Base-by-base conservation (phyloP, 371 early-diverging fungal species). In the Mucor ambiguus region DNA sequence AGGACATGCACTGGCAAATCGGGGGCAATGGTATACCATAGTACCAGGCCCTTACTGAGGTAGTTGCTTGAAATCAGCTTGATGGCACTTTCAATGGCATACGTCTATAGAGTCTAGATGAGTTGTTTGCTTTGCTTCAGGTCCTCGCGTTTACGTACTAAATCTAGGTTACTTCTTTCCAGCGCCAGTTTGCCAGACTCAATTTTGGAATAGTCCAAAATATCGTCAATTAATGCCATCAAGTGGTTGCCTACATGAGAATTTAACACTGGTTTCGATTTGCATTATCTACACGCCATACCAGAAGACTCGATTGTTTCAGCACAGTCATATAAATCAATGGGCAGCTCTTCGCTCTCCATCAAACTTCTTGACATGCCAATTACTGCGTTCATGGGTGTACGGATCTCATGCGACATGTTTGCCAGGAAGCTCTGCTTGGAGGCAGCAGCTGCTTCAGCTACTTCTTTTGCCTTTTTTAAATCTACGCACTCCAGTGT, bases 361-460 rank as follows among this genome's bases (percentile, higher is more conserved):
- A 82, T 78, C 14, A 87, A 60, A 14, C 81, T 66, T 3, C 83
- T 79, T 33, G 85, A 73, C 87, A 87, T 87, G 48, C 85, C 87
- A 61, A 84, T 83, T 43, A 87, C 85, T 44, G 85, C 87, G 46
- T 83, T 81, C 66, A 87, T 85, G 5, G 85, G 87, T 18, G 82
- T 82, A 0, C 79, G 74, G 37, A 82, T 69, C 41, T 87, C 87
- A 63, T 87, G 87, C 4, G 87, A 86, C 82, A 86, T 86, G 58
- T 85, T 86, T 60, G 87, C 87, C 63, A 86, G 67, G 66, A 86
- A 85, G 62, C 68, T 81, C 35, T 82, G 82, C 60, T 85, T 85
- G 11, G 85, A 78, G 28, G 77, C 74, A 28, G 85, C 85, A 7
- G 83, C 85, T 12, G 78, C 80, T 48, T 83, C 85, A 12, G 85